A percentile compares a stretch with the other conserved stretches of the same genome.
Evolutionary conservation across 768 basidiomycete genomes (phyloP).

Genomic region (Lentinus tigrinus): DNA sequence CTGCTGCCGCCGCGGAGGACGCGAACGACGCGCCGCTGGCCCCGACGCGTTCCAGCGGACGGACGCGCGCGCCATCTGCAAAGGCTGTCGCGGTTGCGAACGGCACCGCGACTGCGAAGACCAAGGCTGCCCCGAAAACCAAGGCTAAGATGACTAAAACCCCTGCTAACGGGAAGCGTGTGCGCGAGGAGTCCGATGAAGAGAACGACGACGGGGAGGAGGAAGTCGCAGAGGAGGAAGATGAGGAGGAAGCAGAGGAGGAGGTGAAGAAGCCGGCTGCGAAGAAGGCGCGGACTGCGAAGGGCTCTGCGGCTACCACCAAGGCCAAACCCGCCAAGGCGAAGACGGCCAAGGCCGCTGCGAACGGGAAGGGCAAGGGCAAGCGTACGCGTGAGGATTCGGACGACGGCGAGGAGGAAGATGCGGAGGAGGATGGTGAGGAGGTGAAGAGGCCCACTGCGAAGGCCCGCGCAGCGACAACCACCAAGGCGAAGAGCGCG

Average conservation of each 20-base stretch:
- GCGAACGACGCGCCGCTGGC: constrained; percentile 33
- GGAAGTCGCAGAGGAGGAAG: neutral
- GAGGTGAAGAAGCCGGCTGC: constrained; percentile 7
- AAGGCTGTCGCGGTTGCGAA: constrained; percentile 14
- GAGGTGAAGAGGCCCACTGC: constrained; percentile 5
- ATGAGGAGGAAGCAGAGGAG: constrained; percentile 1
- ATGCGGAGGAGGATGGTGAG: neutral
- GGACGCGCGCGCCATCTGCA: constrained; percentile 29
- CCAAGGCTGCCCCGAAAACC: constrained; percentile 26
- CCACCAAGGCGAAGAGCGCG: constrained; percentile 18
- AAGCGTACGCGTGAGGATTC: constrained; percentile 19
- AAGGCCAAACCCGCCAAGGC: constrained; percentile 3
- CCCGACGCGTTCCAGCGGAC: constrained; percentile 28
- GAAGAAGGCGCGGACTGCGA: constrained; percentile 8
- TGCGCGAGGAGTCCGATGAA: constrained; percentile 15
- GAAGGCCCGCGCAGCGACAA: constrained; percentile 10
- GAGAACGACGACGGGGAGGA: constrained; percentile 22
- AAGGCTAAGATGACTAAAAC: constrained; percentile 9
- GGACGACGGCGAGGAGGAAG: constrained; percentile 1
- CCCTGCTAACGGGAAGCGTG: constrained; percentile 7
- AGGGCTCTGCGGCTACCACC: constrained; percentile 5
- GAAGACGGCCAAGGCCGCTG: constrained; percentile 13
- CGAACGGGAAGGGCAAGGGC: constrained; percentile 15
- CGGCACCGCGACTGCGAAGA: constrained; percentile 24
- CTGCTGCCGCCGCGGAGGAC: constrained; percentile 24